phyloP scores from a whole-genome alignment of 2,329 filamentous ascomycete species.

The Fusarium hainanense region DNA sequence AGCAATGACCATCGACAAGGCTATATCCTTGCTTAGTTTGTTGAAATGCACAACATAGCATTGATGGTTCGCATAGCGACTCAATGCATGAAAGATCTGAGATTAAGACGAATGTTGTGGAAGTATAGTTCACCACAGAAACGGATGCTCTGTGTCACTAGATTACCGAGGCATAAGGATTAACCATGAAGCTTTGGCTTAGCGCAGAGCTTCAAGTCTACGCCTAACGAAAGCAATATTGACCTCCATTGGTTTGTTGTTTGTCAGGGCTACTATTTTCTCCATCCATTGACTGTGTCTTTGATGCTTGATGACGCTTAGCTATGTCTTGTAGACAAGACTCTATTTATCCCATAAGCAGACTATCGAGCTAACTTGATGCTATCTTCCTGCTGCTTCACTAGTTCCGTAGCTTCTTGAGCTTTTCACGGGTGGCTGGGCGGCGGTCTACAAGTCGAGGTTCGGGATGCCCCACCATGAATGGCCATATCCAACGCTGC shows the following conservation, averaged over 20 bases:
- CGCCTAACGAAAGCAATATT: not conserved
- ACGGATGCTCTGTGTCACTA: not conserved
- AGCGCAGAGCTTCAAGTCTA: not conserved
- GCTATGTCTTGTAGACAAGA: not conserved
- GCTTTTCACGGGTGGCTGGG: not conserved
- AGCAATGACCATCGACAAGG: not conserved
- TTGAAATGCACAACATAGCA: not conserved
- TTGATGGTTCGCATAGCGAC: not conserved
- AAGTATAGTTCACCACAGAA: not conserved
- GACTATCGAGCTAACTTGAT: not conserved
- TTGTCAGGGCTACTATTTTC: not conserved
- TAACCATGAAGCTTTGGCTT: not conserved
- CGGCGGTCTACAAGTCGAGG: not conserved
- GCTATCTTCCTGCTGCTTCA: not conserved
- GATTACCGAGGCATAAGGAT: not conserved
- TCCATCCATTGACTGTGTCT: not conserved
- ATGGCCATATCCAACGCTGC: constrained; percentile 2
- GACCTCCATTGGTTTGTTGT: not conserved
- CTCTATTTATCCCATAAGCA: too few relatives aligned
- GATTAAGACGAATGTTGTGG: not conserved
- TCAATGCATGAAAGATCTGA: not conserved
- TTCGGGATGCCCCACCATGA: constrained; percentile 9
- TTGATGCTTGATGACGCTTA: not conserved
- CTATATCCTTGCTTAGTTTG: not conserved
- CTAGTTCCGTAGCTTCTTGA: not conserved